A percentile compares a stretch with the other conserved stretches of the same genome.
Evolutionary conservation across 192 early-diverging fungal genomes (phyloP).

Genomic region (Coemansia sp.): DNA sequence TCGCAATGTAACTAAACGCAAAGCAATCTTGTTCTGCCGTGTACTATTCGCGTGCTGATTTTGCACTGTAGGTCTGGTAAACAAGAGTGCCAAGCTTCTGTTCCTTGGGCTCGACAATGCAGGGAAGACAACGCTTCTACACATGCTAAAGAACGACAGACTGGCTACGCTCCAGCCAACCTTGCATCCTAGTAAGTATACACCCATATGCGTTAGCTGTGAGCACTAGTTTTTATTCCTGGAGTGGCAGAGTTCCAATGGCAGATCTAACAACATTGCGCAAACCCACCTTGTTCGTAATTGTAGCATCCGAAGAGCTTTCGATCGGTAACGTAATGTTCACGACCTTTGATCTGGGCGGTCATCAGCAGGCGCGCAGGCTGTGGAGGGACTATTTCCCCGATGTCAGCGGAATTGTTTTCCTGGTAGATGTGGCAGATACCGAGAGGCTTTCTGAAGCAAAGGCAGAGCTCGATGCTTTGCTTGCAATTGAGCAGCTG

Average conservation of each 20-base stretch:
- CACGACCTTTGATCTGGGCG: slow-evolving; percentile 97
- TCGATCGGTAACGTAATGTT: slow-evolving; percentile 96
- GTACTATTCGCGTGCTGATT: not conserved
- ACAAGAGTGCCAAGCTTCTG: slow-evolving; percentile 99
- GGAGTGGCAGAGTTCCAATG: not conserved
- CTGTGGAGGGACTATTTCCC: slow-evolving; percentile 99
- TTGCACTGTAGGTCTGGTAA: slow-evolving; percentile 78
- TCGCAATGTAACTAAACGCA: not conserved
- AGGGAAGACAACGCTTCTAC: slow-evolving; percentile 97
- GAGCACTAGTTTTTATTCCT: slow-evolving; percentile 43
- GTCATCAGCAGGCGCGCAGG: slow-evolving; percentile 93
- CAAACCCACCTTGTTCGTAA: not conserved
- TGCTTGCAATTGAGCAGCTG: slow-evolving; percentile 93
- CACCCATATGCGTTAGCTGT: not conserved
- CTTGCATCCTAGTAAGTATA: slow-evolving; percentile 88
- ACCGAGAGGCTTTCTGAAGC: slow-evolving; percentile 79
- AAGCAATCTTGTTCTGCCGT: not conserved
- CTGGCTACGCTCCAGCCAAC: slow-evolving; percentile 92
- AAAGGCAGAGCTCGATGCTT: slow-evolving; percentile 92
- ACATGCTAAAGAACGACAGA: slow-evolving; percentile 99
- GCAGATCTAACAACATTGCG: not conserved
- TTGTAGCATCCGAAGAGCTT: slow-evolving; percentile 84
- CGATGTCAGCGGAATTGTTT: slow-evolving; percentile 97
- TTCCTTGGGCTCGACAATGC: slow-evolving; percentile 99
- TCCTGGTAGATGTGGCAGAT: slow-evolving; percentile 94